phyloP scores from a whole-genome alignment of 495 filamentous ascomycete species.

The Penicillium silybi region DNA sequence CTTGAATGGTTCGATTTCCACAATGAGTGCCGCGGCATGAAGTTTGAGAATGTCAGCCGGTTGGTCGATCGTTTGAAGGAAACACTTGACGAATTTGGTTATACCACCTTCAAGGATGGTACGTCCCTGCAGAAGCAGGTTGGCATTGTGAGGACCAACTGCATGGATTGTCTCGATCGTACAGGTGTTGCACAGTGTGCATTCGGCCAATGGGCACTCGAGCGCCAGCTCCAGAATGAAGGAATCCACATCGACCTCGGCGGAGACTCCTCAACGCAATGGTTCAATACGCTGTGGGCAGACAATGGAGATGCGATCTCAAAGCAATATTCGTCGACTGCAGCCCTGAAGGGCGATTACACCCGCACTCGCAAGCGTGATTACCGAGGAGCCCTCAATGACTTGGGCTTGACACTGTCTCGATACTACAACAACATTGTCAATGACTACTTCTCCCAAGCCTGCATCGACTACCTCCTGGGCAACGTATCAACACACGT shows the following conservation, averaged over 20 bases:
- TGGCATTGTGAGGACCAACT: constrained; percentile 84
- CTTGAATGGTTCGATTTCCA: constrained; percentile 99
- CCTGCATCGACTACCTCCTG: constrained; percentile 89
- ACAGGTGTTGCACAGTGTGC: constrained; percentile 93
- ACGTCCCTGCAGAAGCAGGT: constrained; percentile 54
- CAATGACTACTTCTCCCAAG: constrained; percentile 93
- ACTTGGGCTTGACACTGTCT: constrained; percentile 82
- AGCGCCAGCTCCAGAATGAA: constrained; percentile 69
- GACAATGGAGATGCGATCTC: constrained; percentile 74
- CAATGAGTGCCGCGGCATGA: constrained; percentile 86
- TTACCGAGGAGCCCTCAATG: constrained; percentile 87
- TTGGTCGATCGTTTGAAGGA: constrained; percentile 66
- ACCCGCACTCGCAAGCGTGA: constrained; percentile 87
- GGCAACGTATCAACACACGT: constrained; percentile 78
- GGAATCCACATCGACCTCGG: constrained; percentile 67
- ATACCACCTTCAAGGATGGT: constrained; percentile 53
- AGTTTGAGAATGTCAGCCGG: constrained; percentile 84
- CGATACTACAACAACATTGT: constrained; percentile 72
- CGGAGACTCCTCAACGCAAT: constrained; percentile 67
- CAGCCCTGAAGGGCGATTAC: constrained; percentile 92
- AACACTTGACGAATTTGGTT: constrained; percentile 61
- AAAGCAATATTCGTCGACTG: constrained; percentile 76
- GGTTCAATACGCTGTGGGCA: constrained; percentile 95
- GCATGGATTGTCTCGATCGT: constrained; percentile 95
- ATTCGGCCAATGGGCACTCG: constrained; percentile 70